Evolutionary conservation across 1,284 basidiomycete genomes (phyloP).

Genomic region (Pseudozyma sp.): DNA sequence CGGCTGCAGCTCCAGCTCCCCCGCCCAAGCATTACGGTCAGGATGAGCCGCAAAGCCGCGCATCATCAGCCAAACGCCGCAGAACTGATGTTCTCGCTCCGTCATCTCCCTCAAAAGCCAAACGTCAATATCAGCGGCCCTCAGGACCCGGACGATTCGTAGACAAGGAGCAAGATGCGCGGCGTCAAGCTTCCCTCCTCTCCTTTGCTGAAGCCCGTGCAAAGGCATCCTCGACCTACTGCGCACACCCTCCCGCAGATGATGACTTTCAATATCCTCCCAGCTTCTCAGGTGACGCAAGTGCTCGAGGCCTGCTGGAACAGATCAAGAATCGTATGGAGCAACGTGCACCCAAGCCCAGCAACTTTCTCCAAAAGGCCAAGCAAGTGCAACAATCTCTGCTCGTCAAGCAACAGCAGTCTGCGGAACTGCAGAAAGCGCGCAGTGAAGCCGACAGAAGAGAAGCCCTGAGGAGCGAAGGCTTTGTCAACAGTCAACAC

Average conservation of each 20-base stretch:
- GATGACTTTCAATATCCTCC: constrained; percentile 26
- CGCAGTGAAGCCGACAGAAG: constrained; percentile 21
- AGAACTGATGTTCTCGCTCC: constrained; percentile 24
- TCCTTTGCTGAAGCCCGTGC: constrained; percentile 36
- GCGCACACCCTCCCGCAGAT: background rate
- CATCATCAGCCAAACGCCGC: constrained; percentile 11
- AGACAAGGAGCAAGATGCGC: constrained; percentile 18
- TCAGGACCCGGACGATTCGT: constrained; percentile 4
- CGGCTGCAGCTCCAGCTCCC: background rate
- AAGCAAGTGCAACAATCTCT: constrained; percentile 45
- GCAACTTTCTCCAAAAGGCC: constrained; percentile 35
- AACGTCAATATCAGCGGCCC: background rate
- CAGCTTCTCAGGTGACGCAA: constrained; percentile 6
- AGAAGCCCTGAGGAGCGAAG: constrained; percentile 25
- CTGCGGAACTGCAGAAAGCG: constrained; percentile 12
- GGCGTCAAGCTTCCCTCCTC: constrained; percentile 23
- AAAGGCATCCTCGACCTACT: constrained; percentile 11
- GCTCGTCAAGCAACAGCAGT: constrained; percentile 31
- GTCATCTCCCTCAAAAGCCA: constrained; percentile 27
- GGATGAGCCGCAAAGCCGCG: background rate
- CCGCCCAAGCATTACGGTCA: background rate
- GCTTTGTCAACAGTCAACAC: constrained; percentile 13
- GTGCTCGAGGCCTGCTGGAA: constrained; percentile 27
- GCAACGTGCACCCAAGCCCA: constrained; percentile 18
- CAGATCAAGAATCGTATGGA: constrained; percentile 40